Conservation (phyloP, 768 basidiomycete genomes). For the Rickenella mellea region DNA sequence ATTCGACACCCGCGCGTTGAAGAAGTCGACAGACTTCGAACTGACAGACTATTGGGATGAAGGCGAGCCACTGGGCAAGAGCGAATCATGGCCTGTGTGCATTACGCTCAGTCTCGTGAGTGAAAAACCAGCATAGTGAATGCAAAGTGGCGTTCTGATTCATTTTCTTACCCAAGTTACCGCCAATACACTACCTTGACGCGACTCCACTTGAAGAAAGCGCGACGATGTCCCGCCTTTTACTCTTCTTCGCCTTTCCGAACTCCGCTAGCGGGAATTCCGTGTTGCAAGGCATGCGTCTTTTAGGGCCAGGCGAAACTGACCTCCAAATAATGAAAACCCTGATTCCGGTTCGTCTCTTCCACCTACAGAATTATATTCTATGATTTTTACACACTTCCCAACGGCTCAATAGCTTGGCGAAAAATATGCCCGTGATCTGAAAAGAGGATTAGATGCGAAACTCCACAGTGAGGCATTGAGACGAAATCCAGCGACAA, state of each 20-base stretch:
- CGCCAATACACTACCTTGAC: slow-evolving; percentile 61
- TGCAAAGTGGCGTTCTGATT: neutral
- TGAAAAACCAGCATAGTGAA: no score
- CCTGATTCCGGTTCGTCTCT: slow-evolving; percentile 41
- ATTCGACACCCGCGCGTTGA: slow-evolving; percentile 44
- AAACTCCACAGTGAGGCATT: slow-evolving; percentile 61
- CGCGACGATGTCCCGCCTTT: slow-evolving; percentile 48
- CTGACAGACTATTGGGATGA: slow-evolving; percentile 84
- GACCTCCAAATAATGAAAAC: slow-evolving; percentile 35
- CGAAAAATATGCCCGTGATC: slow-evolving; percentile 50
- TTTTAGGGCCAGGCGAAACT: slow-evolving; percentile 56
- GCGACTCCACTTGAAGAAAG: slow-evolving; percentile 66
- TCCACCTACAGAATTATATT: neutral
- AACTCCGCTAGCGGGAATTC: slow-evolving; percentile 19
- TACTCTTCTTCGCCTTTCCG: slow-evolving; percentile 58
- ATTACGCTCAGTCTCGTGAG: slow-evolving; percentile 71
- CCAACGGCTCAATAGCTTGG: slow-evolving; percentile 38
- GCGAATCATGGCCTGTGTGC: slow-evolving; percentile 65
- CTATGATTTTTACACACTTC: neutral
- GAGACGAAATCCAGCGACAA: slow-evolving; percentile 44
- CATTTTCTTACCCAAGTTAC: slow-evolving; percentile 30
- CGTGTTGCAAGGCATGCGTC: slow-evolving; percentile 51
- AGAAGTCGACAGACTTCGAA: slow-evolving; percentile 70
- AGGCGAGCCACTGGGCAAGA: slow-evolving; percentile 54
- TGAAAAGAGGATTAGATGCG: slow-evolving; percentile 45